Evolutionary conservation across 768 basidiomycete species (phyloP).

Genomic region (Fistulinella prunicolor): DNA sequence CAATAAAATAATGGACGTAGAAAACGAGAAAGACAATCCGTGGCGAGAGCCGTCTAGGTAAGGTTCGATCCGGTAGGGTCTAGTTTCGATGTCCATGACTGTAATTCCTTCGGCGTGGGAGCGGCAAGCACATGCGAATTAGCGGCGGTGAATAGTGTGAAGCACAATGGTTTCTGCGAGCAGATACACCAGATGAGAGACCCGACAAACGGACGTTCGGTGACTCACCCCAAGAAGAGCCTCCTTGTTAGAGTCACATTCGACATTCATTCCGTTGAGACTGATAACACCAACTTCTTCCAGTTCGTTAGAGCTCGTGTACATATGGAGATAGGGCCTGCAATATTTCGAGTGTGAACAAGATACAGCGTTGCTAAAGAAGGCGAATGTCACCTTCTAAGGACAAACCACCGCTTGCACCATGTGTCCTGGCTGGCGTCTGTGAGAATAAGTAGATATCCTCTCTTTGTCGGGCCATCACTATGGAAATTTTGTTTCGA

Average conservation of each 20-base stretch:
- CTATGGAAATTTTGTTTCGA: constrained; percentile 38
- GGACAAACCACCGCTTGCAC: constrained; percentile 83
- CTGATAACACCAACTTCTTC: constrained; percentile 84
- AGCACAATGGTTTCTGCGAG: constrained; percentile 74
- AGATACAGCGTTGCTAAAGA: background rate
- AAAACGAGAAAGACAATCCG: background rate
- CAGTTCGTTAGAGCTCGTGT: constrained; percentile 77
- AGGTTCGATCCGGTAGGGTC: constrained; percentile 73
- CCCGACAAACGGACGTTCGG: background rate
- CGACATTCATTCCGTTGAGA: constrained; percentile 79
- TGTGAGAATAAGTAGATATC: constrained; percentile 72
- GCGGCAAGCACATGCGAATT: constrained; percentile 91
- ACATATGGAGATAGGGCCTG: constrained; percentile 90
- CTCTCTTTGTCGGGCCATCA: constrained; percentile 81
- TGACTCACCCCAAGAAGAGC: constrained; percentile 75
- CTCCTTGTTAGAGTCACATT: constrained; percentile 85
- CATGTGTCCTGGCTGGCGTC: constrained; percentile 81
- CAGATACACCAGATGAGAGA: constrained; percentile 5
- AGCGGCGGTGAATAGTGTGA: constrained; percentile 88
- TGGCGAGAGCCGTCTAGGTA: constrained; percentile 27
- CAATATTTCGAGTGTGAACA: background rate
- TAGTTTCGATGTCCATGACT: constrained; percentile 79
- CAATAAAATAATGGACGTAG: constrained; percentile 16
- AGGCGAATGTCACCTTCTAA: constrained; percentile 59
- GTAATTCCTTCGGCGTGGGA: constrained; percentile 75